Percentiles rank a stretch among this genome's conserved stretches.
phyloP scores from a whole-genome alignment of 2,329 filamentous ascomycete genomes.

The Colletotrichum simmondsii region DNA sequence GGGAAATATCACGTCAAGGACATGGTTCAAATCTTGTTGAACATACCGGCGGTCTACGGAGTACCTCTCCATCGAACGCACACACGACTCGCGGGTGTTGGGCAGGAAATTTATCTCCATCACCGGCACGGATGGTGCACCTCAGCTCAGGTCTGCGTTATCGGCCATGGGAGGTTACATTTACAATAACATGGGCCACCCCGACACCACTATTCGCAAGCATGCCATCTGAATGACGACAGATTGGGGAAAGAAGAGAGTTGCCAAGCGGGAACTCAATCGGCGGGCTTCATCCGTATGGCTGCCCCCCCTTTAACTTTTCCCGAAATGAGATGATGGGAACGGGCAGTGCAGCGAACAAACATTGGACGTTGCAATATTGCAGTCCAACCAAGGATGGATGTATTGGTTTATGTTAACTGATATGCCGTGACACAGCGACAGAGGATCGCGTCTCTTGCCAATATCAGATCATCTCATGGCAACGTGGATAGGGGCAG shows the following conservation, averaged over 20 bases:
- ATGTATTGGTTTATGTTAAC: background rate
- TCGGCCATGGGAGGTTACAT: background rate
- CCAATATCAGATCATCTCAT: slow-evolving; percentile 14
- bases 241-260: background rate
- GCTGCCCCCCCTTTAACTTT: background rate
- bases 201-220: background rate
- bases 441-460: background rate
- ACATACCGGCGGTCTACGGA: background rate
- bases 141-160: background rate
- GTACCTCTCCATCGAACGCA: background rate
- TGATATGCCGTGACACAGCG: background rate
- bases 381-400: background rate
- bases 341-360: background rate
- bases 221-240: slow-evolving; percentile 7
- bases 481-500: background rate
- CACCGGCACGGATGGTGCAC: background rate
- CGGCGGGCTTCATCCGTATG: background rate
- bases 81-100: background rate
- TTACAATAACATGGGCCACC: background rate
- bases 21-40: too few species aligned
- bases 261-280: background rate
- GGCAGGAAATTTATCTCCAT: background rate
- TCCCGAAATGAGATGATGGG: background rate
- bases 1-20: background rate
- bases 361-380: background rate